A percentile compares a stretch with the other conserved stretches of the same genome.
These are phyloP conservation scores for Zhuliangozyma parablackwelliae DNA, from an alignment of 1,139 yeast genomes.

Conservation along the genomic window DNA sequence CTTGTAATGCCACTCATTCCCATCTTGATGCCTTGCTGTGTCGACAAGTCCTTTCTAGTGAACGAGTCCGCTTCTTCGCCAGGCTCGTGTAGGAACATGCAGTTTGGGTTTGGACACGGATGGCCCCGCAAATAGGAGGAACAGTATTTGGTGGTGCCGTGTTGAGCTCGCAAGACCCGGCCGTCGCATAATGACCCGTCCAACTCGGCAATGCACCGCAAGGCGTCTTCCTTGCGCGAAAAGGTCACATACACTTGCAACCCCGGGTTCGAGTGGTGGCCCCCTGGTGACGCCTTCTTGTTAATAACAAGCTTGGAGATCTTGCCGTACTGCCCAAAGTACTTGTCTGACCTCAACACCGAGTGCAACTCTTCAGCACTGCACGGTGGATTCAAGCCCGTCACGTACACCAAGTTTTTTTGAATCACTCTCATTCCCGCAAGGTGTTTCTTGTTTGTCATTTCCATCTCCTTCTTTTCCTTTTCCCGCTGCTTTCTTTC, in stretches of 20 bases:
- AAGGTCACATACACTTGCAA: conserved; percentile 95
- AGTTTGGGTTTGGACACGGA: conserved; percentile 96
- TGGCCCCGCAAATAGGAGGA: conserved; percentile 92
- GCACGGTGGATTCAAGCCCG: conserved; percentile 89
- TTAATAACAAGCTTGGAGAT: conserved; percentile 92
- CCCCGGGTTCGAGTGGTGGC: conserved; percentile 60
- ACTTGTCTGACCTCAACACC: conserved; percentile 81
- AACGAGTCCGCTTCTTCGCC: conserved; percentile 99
- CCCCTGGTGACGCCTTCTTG: conserved; percentile 43
- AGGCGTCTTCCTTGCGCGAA: conserved; percentile 90
- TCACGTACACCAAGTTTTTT: conserved; percentile 93
- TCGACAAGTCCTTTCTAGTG: conserved; percentile 86
- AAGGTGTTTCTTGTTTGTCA: conserved; percentile 83
- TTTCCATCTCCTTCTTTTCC: conserved; percentile 88
- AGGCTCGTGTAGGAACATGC: conserved; percentile 98
- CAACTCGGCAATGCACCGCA: conserved; percentile 84
- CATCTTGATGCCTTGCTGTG: conserved; percentile 70
- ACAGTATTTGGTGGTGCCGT: conserved; percentile 98
- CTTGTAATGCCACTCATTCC: conserved; percentile 25
- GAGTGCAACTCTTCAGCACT: conserved; percentile 86
- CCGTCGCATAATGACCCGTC: conserved; percentile 96
- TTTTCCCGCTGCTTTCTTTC: conserved; percentile 88
- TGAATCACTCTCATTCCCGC: conserved; percentile 98
- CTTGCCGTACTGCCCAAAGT: conserved; percentile 97
- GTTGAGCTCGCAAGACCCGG: conserved; percentile 82